phyloP scores from a whole-genome alignment of 2,329 filamentous ascomycete genomes.

The Pseudogymnoascus sp. region DNA sequence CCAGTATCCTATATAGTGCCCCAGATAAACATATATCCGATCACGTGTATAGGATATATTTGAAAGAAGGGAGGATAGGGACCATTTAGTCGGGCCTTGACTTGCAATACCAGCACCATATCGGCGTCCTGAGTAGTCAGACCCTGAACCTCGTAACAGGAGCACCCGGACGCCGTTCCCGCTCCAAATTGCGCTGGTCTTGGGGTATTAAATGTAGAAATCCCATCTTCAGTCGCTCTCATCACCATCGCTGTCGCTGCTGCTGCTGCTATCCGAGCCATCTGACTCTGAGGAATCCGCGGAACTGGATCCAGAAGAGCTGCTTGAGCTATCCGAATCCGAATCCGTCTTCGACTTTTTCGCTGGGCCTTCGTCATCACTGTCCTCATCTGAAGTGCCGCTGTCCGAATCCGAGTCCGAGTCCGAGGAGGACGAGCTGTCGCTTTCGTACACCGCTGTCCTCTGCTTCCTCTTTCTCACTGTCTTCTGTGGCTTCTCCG shows the following conservation, averaged over 20 bases:
- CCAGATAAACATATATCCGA: not conserved
- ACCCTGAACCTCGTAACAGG: not conserved
- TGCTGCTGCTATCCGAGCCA: slow-evolving; percentile 15
- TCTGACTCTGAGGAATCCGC: slow-evolving; percentile 18
- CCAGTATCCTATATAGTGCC: not conserved
- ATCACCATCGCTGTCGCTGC: slow-evolving; percentile 10
- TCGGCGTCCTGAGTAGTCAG: too few relatives aligned
- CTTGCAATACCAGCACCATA: not conserved
- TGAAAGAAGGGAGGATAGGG: not conserved
- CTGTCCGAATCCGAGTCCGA: slow-evolving; percentile 12
- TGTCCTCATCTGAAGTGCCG: slow-evolving; percentile 7
- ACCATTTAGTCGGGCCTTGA: not conserved
- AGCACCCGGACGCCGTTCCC: not conserved
- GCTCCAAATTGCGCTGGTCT: not conserved
- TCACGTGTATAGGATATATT: not conserved
- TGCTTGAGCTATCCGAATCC: slow-evolving; percentile 20
- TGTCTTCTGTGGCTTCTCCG: slow-evolving; percentile 38
- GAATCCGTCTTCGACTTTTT: slow-evolving; percentile 2
- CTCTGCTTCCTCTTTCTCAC: slow-evolving; percentile 37
- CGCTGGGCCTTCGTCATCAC: not conserved
- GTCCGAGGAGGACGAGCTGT: slow-evolving; percentile 17
- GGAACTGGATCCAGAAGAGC: slow-evolving; percentile 18
- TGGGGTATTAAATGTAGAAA: slow-evolving; percentile 1
- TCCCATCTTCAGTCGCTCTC: slow-evolving; percentile 7
- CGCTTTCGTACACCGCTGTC: slow-evolving; percentile 20